phyloP scores from a whole-genome alignment of 768 basidiomycete species.

The Tricholoma sp. region DNA sequence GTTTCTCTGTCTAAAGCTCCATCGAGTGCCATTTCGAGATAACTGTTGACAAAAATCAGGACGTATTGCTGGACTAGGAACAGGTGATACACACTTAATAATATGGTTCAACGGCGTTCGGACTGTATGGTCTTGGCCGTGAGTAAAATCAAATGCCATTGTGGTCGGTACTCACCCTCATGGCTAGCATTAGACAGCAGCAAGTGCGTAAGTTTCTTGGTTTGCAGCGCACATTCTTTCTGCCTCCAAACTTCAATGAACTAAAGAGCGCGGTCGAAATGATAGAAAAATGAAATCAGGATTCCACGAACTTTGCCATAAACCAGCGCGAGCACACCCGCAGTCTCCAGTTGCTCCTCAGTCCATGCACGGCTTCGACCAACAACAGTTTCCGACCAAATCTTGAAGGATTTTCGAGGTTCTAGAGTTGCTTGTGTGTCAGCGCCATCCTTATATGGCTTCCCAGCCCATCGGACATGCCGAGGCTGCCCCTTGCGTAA shows the following conservation, averaged over 20 bases:
- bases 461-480: constrained; percentile 78
- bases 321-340: constrained; percentile 70
- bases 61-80: background rate
- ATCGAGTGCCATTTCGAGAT: constrained; percentile 76
- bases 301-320: constrained; percentile 56
- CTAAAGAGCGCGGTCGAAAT: constrained; percentile 24
- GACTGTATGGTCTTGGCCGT: constrained; percentile 30
- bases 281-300: background rate
- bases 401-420: constrained; percentile 75
- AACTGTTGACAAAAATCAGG: constrained; percentile 31
- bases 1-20: constrained; percentile 70
- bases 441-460: constrained; percentile 46
- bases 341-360: constrained; percentile 80
- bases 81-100: constrained; percentile 55
- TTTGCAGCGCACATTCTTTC: constrained; percentile 68
- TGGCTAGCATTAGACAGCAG: constrained; percentile 79
- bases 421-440: constrained; percentile 43
- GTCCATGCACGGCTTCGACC: constrained; percentile 71
- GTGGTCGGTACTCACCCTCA: constrained; percentile 49
- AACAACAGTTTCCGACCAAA: constrained; percentile 70
- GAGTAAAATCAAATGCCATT: background rate
- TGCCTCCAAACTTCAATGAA: constrained; percentile 87
- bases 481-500: constrained; percentile 68
- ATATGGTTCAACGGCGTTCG: constrained; percentile 79
- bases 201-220: constrained; percentile 68